Base-by-base conservation (phyloP, 192 early-diverging fungal species). In the Linnemannia zychae region DNA sequence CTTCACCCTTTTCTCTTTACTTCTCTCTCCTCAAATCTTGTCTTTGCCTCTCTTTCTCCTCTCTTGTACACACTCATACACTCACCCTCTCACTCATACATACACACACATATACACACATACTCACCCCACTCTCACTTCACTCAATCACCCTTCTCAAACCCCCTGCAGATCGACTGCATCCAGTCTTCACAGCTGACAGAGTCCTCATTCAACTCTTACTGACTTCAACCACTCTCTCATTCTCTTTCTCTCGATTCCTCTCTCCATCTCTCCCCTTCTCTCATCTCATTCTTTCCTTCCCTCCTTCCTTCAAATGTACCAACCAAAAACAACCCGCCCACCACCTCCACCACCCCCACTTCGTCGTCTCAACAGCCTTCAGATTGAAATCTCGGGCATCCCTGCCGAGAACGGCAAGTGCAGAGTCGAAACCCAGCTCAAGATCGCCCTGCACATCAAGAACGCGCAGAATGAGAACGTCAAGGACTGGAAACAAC, bases 371-470 rank as follows among this genome's bases (percentile, higher is more conserved):
- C 65, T 15, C 46, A 49, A 52, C 47, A 85, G 83, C 77, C 83
- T 85, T 46, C 74, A 79, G 77, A 85, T 85, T 67, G 83, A 85
- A 67, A 85, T 85, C 83, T 79, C 69, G 74, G 83, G 83, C 70
- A 85, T 85, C 78, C 83, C 83, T 79, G 83, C 83, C 66, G 83
- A 85, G 74, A 85, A 85, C 74, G 83, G 83, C 69, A 94, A 95
- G 77, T 95, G 93, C 38, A 88, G 95, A n/a, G 95, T 96, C 53
- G 95, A 97, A 81, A 97, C 96, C 47, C 96, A 96, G 86, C 95
- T 95, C 82, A 95, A 95, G 71, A 89, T 96, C 44, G 93, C 93
- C 34, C 74, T 97, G 73, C 92, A 94, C 74, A 88, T 97, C 44
- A 90, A 91, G 5, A 88, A 88, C 33, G 79, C 82, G 57, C 48